Base-by-base conservation (phyloP, 768 basidiomycete genomes). In the Tricholoma saponaceum region DNA sequence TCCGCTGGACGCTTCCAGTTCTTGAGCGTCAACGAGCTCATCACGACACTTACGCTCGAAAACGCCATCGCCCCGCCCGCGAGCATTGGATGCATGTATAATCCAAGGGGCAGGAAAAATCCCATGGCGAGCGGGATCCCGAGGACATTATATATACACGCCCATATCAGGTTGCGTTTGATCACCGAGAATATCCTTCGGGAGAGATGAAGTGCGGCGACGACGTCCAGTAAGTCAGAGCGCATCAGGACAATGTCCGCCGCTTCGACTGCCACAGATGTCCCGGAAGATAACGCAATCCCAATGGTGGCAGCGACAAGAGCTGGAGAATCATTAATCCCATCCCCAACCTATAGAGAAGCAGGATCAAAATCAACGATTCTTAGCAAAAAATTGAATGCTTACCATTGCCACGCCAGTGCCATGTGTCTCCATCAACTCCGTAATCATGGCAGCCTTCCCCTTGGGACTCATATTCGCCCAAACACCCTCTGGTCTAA, bases 41-140 rank as follows among this genome's bases (percentile, higher is more conserved):
- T 85, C 14, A 99, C 96, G 52, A 99, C 97, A 62, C 92, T 95
- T 35, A 98, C 96, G 64, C 89, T 92, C 32, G 92, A 95, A 71
- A 94, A 95, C 23, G 97, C 97, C 97, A 99, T 99, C 25, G 95
- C 95, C 2, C 89, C 93, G n/a, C 93, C 96, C 0, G 97, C 94
- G 76, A 95, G 85, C 96, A 98, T 98, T 8, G 97, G 97, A 64
- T 95, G 97, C 69, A 98, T 85, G 70, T 95, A 92, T 26, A 96
- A 62, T 13, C 94, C 94, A 69, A 93, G 82, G 0, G 97, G 97
- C 12, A 98, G 79, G 76, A 99, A 87, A 49, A 98, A 57, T 23
- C 97, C 97, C 97, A 99, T 99, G 20, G 97, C 97, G 47, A 98
- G 84, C 16, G 97, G 97, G 58, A 99, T 96, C 55, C 94, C 92